Base-by-base conservation (phyloP, 164 flowering plant genomes). In the Paratinospora sagittata region DNA sequence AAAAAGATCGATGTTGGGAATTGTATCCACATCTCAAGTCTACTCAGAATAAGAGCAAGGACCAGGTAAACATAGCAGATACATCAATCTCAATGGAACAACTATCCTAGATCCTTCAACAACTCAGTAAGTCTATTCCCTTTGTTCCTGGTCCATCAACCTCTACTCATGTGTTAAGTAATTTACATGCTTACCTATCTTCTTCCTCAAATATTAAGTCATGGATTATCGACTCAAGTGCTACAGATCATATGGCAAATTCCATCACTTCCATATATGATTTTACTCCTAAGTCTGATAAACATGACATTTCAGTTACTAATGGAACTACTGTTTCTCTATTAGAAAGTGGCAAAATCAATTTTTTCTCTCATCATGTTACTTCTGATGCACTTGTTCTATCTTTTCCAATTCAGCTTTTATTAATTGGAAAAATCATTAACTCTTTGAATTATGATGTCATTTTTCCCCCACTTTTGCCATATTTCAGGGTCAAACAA, bases 341-440 rank as follows among this genome's bases (percentile, higher is more conserved):
- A 6, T 6, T 16, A 34, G 57, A 70, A 37, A 43, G 34, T 70
- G 77, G 73, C 3, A 52, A 65, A 55, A 17, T 70, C 6, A 41
- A 63, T 34, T 63, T 70, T 3, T 70, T 75, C 57, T 43, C 55
- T 26, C 0, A 26, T 39, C 6, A 6, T 64, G 27, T 52, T 13
- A 55, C 27, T 14, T 69, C 69, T 0, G 27, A 65, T 64, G 73
- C 66, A 2, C 70, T 75, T 70, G 70, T 75, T 70, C 77, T 74
- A 0, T 68, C 72, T 0, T 74, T 74, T 63, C 72, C 68, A 2
- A 47, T 66, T 39, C 49, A 66, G 39, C 47, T 47, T 67, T 16
- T 63, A 36, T 36, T 8, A 36, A 3, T 8, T 36, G 39, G 39
- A 8, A 36, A 36, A 36, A 36, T 36, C 39, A 60, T 16, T 63